Evolutionary conservation across 2,329 filamentous ascomycete genomes (phyloP), one percentile per base, ranked within the genome.

Genomic region (Raffaelea arxii): DNA sequence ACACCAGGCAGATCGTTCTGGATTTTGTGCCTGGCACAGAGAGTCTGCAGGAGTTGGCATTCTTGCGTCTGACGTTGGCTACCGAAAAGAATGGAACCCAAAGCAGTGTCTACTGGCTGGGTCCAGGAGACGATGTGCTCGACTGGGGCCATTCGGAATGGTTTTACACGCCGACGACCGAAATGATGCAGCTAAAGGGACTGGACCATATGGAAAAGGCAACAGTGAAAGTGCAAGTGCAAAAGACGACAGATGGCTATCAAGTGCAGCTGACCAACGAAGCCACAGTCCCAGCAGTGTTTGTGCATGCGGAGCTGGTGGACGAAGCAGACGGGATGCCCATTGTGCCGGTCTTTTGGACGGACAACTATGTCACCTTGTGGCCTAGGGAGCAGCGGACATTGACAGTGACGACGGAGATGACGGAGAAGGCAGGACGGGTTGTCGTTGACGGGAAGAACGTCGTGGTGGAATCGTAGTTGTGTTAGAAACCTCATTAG

Each of bases 291-390:
- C 78, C 78, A 0, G 79, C 78, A 0, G 72, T 82, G 40, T 82
- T 82, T 50, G 53, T 82, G 9, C 63, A 69, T 2, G 46, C 82
- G 25, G 69, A 68, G 40, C 56, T 79, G 1, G 63, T 78, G 0
- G 66, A 77, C 49, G 50, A 46, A 3, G 49, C 57, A 0, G n/a
- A n/a, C n/a, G 67, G 67, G 0, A 52, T 61, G 0, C 74, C 78
- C 43, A 63, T 79, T 0, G 51, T 68, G 4, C 74, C 77, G 0
- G 67, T 77, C 1, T 62, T 64, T 19, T 82, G 78, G 77, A 72
- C 70, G 1, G 78, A 82, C 51, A 82, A 82, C 49, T 82, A 82
- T 50, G 62, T 82, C 12, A 80, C 77, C 2, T 58, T 82, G 10
- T 80, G 72, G 67, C 76, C 78, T 0, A 59, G 62, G 1, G 78